Conservation (phyloP, 441 rosid genomes). For the Rhodomyrtus psidioides region DNA sequence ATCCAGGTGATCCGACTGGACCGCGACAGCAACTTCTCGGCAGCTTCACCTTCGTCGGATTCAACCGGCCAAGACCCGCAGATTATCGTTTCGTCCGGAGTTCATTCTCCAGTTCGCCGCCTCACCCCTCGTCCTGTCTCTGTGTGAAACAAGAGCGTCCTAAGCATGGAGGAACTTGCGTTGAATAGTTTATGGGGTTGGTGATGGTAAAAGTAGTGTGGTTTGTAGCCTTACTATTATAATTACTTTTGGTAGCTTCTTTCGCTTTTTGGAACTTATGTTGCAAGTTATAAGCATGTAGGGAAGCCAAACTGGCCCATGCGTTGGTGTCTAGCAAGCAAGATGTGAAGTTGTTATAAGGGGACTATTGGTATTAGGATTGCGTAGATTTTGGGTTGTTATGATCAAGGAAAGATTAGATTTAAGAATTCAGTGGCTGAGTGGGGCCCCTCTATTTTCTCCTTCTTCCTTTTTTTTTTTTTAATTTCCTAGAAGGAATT, state of each 20-base stretch:
- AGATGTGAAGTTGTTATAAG: neutral
- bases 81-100: neutral
- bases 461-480: neutral
- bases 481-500: neutral
- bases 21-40: neutral
- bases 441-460: neutral
- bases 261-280: neutral
- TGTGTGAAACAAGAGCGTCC: neutral
- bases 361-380: neutral
- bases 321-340: neutral
- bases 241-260: neutral
- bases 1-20: neutral
- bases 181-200: neutral
- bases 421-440: neutral
- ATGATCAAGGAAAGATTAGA: neutral
- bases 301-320: neutral
- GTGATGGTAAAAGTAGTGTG: neutral
- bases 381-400: neutral
- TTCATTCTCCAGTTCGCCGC: neutral
- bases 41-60: neutral
- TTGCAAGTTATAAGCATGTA: neutral
- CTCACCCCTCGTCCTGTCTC: neutral
- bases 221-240: neutral
- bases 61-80: neutral
- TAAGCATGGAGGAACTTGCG: neutral